These are phyloP conservation scores for Penicillium sumatraense DNA, from an alignment of 2,329 filamentous ascomycete species.

Conservation along the genomic window DNA sequence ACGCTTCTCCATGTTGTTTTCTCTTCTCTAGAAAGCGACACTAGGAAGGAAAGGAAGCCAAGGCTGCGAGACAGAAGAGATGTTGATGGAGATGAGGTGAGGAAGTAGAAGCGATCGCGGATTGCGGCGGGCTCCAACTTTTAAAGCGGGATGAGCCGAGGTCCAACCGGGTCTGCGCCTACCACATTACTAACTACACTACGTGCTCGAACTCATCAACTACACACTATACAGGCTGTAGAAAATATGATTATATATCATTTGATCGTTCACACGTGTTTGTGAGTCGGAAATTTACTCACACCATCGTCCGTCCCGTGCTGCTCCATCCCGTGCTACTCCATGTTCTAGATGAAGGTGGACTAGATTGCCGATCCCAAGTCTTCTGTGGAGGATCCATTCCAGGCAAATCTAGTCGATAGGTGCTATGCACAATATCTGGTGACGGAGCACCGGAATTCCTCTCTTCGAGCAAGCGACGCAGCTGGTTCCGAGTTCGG, in stretches of 20 bases:
- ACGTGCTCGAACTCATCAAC: too few relatives aligned
- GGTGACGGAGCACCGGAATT: slow-evolving; percentile 30
- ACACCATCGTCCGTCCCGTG: not conserved
- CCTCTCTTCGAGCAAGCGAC: slow-evolving; percentile 39
- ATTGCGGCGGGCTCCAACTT: slow-evolving; percentile 15
- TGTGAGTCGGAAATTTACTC: too few relatives aligned
- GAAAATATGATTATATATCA: too few relatives aligned
- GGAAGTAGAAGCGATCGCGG: slow-evolving; percentile 2
- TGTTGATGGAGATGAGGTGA: not conserved
- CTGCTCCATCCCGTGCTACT: slow-evolving; percentile 7
- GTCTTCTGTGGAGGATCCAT: slow-evolving; percentile 20
- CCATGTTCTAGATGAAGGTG: not conserved
- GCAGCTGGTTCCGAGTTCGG: slow-evolving; percentile 45
- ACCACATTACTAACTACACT: too few relatives aligned
- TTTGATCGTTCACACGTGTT: too few relatives aligned
- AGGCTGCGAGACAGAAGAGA: not conserved
- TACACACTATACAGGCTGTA: too few relatives aligned
- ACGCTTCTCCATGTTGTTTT: slow-evolving; percentile 35
- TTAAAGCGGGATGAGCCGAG: slow-evolving; percentile 20
- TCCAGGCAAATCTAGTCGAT: slow-evolving; percentile 30
- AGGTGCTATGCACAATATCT: slow-evolving; percentile 32
- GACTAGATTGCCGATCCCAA: slow-evolving; percentile 3
- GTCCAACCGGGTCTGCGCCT: slow-evolving; percentile 12
- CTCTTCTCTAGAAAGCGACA: too few relatives aligned
- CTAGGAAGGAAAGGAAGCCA: not conserved